phyloP scores from a whole-genome alignment of 768 basidiomycete genomes.

The Lactifluus subvellereus region DNA sequence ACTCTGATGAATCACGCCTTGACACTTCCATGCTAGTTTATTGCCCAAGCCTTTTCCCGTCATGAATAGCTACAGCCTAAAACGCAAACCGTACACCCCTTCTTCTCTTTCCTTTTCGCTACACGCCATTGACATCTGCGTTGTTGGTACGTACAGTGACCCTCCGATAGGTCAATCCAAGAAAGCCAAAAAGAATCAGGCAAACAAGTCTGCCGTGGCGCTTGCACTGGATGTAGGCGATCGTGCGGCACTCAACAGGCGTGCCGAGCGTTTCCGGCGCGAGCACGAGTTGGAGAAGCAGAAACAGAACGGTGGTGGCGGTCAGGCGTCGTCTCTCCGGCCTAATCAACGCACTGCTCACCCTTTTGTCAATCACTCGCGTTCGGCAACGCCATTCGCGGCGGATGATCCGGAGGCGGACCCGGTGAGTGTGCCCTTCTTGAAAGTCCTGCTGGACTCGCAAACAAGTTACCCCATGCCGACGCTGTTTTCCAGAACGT shows the following conservation, averaged over 20 bases:
- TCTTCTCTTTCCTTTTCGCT: not conserved
- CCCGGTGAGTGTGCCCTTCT: conserved; percentile 44
- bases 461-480: not conserved
- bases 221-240: conserved; percentile 51
- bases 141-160: conserved; percentile 1
- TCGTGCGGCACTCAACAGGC: conserved; percentile 60
- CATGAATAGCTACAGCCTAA: conserved; percentile 39
- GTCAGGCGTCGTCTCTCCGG: conserved; percentile 32
- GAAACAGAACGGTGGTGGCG: conserved; percentile 37
- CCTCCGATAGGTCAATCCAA: conserved; percentile 30
- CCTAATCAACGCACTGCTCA: conserved; percentile 44
- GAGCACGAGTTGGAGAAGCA: conserved; percentile 85
- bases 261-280: conserved; percentile 86
- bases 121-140: not conserved
- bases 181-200: conserved; percentile 55
- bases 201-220: conserved; percentile 27
- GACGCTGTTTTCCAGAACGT: conserved; percentile 59
- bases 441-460: not conserved
- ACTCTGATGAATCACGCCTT: not conserved
- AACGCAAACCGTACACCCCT: conserved; percentile 61
- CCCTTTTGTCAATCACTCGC: conserved; percentile 37
- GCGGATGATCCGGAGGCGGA: conserved; percentile 68
- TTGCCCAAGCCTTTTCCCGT: conserved; percentile 51
- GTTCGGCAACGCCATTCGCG: conserved; percentile 45
- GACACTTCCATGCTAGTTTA: conserved; percentile 37